Conservation (phyloP, 2,329 filamentous ascomycete genomes). For the Coniochaeta hoffmannii region DNA sequence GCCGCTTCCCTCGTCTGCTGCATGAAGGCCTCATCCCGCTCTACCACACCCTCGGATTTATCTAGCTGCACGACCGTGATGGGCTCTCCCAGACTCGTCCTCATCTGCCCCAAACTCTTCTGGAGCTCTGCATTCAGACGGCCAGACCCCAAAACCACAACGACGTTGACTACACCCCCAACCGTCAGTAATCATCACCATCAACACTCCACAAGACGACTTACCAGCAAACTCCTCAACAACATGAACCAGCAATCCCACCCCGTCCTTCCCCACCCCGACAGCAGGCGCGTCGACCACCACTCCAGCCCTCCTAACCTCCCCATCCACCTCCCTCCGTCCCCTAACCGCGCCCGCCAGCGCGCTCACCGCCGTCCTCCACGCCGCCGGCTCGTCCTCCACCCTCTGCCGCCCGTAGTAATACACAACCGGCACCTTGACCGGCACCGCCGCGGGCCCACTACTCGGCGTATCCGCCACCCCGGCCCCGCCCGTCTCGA, state of each 20-base stretch:
- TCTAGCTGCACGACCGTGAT: constrained; percentile 73
- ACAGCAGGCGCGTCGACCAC: constrained; percentile 78
- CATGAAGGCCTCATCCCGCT: constrained; percentile 67
- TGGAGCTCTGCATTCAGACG: constrained; percentile 67
- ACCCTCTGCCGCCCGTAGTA: constrained; percentile 71
- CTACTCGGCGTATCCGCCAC: constrained; percentile 89
- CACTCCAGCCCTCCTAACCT: constrained; percentile 66
- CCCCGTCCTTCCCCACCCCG: constrained; percentile 39
- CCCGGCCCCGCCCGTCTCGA: constrained; percentile 74
- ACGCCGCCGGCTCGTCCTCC: constrained; percentile 66
- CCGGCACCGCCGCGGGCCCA: constrained; percentile 78
- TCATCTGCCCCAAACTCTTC: constrained; percentile 54
- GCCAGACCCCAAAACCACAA: constrained; percentile 77
- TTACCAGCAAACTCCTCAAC: constrained; percentile 46
- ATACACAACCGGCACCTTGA: constrained; percentile 88
- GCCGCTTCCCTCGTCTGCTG: constrained; percentile 65
- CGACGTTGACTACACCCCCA: constrained; percentile 56
- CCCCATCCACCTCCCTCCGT: constrained; percentile 67
- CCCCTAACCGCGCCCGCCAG: constrained; percentile 73
- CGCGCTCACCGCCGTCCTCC: constrained; percentile 65
- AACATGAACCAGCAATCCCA: constrained; percentile 77
- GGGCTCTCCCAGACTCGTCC: constrained; percentile 53
- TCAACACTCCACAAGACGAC: constrained; percentile 5
- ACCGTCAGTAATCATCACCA: constrained; percentile 5
- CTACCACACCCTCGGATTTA: constrained; percentile 78